Conservation (phyloP, 2,329 filamentous ascomycete species). For the Iodosphaeria phyllophila region DNA sequence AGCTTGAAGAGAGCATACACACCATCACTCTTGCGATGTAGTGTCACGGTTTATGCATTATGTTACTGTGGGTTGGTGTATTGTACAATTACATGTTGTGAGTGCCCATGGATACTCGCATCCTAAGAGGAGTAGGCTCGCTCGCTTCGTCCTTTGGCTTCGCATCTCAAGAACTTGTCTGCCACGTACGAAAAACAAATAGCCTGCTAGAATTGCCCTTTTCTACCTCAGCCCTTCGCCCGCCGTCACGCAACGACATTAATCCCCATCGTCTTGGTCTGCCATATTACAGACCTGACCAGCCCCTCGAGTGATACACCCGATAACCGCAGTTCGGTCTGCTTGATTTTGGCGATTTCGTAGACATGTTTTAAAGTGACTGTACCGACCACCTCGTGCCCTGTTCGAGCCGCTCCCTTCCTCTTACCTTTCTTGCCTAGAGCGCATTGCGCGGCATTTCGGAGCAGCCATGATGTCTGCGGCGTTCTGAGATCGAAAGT, state of each 20-base stretch:
- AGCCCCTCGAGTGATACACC: slow-evolving; percentile 52
- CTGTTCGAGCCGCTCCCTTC: slow-evolving; percentile 59
- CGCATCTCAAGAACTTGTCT: too few relatives aligned
- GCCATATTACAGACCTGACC: slow-evolving; percentile 55
- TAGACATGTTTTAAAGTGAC: slow-evolving; percentile 91
- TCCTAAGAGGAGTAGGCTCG: too few relatives aligned
- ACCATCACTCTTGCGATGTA: too few relatives aligned
- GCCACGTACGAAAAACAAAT: too few relatives aligned
- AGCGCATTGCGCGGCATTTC: slow-evolving; percentile 64
- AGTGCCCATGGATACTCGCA: too few relatives aligned
- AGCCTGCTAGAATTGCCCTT: too few relatives aligned
- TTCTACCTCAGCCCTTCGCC: too few relatives aligned
- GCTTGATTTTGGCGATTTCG: slow-evolving; percentile 96
- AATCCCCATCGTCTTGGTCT: slow-evolving; percentile 60
- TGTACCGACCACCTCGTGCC: slow-evolving; percentile 61
- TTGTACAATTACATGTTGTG: too few relatives aligned
- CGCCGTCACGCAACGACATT: slow-evolving; percentile 41
- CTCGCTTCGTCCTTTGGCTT: too few relatives aligned
- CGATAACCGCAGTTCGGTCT: slow-evolving; percentile 54
- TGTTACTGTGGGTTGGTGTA: too few relatives aligned
- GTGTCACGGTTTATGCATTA: too few relatives aligned
- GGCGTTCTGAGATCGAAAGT: slow-evolving; percentile 86
- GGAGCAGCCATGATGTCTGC: slow-evolving; percentile 77
- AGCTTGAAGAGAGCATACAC: too few relatives aligned
- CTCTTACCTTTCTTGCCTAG: slow-evolving; percentile 56